These are phyloP conservation scores for Eutypella sp. DNA, from an alignment of 2,329 filamentous ascomycete species.

Conservation along the genomic window DNA sequence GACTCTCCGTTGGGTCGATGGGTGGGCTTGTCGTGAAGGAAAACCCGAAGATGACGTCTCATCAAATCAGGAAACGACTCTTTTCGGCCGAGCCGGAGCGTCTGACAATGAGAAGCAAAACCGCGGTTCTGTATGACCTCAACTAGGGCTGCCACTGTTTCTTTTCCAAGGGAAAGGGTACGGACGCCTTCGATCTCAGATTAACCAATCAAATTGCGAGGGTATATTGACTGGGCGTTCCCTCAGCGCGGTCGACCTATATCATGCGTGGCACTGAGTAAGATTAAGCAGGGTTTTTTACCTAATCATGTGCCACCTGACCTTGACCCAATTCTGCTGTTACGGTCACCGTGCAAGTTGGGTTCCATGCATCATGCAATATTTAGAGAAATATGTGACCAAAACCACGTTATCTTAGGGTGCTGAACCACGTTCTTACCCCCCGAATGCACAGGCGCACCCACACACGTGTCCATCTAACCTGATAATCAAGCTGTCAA, in stretches of 20 bases:
- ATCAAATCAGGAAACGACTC: background rate
- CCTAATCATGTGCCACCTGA: background rate
- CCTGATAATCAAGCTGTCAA: background rate
- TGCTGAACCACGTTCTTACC: background rate
- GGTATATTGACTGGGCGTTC: background rate
- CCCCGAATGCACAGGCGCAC: too few species aligned
- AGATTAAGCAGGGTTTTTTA: background rate
- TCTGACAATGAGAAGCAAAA: background rate
- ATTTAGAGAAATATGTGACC: background rate
- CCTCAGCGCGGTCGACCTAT: background rate
- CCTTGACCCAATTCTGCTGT: background rate
- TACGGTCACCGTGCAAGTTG: too few species aligned
- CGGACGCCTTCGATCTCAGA: background rate
- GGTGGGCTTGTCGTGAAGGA: slow-evolving; percentile 46
- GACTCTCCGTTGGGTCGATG: slow-evolving; percentile 43
- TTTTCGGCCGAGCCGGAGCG: background rate
- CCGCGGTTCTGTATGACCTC: background rate
- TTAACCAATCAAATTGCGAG: background rate
- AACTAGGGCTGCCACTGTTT: background rate
- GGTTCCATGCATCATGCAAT: too few species aligned
- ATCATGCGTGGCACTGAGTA: background rate
- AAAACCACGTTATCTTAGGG: background rate
- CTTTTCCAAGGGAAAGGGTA: background rate
- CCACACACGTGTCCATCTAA: too few species aligned
- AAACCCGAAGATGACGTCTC: slow-evolving; percentile 44